Evolutionary conservation across 345 rosid genomes (phyloP).

Genomic region (Psidium friedrichsthalianum): DNA sequence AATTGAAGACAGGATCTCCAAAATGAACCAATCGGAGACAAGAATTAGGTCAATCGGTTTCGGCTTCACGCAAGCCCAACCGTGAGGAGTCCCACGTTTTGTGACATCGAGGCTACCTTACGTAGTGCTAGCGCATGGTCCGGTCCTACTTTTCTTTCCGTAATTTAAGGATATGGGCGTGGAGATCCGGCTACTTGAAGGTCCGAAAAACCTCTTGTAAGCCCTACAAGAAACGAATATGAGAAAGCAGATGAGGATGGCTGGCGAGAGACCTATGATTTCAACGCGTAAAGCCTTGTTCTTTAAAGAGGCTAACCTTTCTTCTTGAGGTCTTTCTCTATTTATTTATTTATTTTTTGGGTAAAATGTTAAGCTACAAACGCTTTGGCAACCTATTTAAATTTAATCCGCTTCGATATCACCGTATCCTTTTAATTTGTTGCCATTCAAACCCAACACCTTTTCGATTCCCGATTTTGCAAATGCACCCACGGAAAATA

Average conservation of each 20-base stretch:
- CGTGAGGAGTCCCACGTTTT: background rate
- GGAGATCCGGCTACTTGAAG: background rate
- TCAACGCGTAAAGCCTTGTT: background rate
- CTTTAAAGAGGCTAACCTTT: background rate
- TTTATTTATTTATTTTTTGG: background rate
- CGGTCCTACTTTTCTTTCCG: background rate
- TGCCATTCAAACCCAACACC: background rate
- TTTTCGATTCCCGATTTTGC: background rate
- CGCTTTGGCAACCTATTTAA: background rate
- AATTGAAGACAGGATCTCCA: background rate
- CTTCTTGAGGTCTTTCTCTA: background rate
- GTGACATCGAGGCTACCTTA: background rate
- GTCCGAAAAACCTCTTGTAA: background rate
- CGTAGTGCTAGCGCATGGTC: background rate
- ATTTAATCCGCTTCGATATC: background rate
- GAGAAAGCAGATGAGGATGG: background rate
- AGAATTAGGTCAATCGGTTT: background rate
- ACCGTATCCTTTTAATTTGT: background rate
- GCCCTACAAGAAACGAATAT: background rate
- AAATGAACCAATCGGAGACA: background rate
- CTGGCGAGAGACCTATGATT: background rate
- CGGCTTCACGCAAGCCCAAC: background rate
- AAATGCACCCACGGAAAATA: fast-evolving
- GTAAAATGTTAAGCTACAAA: background rate
- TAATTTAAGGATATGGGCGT: background rate